phyloP scores from a whole-genome alignment of 2,329 filamentous ascomycete genomes.

The Trichophyton verrucosum region DNA sequence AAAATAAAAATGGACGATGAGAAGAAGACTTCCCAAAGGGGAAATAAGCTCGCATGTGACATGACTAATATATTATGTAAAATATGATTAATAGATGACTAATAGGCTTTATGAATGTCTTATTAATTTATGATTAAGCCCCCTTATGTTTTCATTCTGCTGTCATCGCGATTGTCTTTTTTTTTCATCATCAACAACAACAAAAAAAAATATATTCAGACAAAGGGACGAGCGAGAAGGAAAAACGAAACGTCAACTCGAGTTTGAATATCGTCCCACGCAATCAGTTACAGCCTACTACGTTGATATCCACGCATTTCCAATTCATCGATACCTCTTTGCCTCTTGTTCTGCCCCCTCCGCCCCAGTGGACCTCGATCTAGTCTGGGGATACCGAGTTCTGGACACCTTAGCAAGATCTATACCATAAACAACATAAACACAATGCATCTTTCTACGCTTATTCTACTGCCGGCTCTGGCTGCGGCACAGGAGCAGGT shows the following conservation, averaged over 20 bases:
- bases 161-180: background rate
- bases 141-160: background rate
- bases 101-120: background rate
- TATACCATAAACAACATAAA: background rate
- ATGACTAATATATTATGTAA: background rate
- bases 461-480: slow-evolving; percentile 64
- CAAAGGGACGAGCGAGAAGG: background rate
- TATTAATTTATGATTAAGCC: background rate
- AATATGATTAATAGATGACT: background rate
- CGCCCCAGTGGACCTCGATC: background rate
- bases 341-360: background rate
- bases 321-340: background rate
- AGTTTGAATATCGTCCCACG: background rate
- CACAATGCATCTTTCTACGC: slow-evolving; percentile 18
- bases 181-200: background rate
- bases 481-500: slow-evolving; percentile 48
- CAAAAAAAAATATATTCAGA: background rate
- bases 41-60: background rate
- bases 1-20: background rate
- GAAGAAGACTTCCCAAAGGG: background rate
- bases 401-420: background rate
- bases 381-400: background rate
- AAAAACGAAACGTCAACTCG: background rate
- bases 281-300: background rate
- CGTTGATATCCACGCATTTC: background rate